phyloP scores from a whole-genome alignment of 306 rosid genomes.

The Ceratonia siliqua region DNA sequence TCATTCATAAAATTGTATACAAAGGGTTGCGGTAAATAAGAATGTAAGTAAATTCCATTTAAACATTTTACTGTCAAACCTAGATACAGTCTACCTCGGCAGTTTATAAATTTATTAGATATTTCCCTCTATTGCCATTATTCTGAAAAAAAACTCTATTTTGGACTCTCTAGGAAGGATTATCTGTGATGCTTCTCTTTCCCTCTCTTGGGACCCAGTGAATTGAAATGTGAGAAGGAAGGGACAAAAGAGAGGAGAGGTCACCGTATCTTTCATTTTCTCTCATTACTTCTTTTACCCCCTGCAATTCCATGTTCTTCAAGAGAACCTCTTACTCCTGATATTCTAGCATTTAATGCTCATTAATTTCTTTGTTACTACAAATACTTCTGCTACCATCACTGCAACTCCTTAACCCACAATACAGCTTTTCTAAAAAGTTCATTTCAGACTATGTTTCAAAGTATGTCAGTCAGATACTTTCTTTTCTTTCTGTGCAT shows the following conservation, averaged over 20 bases:
- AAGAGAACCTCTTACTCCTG: slow-evolving; percentile 39
- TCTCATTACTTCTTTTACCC: slow-evolving; percentile 42
- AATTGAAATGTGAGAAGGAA: slow-evolving; percentile 42
- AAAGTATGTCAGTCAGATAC: slow-evolving; percentile 50
- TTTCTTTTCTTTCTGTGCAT: slow-evolving; percentile 52
- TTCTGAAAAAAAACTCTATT: slow-evolving; percentile 11
- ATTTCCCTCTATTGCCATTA: neutral
- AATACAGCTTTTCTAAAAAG: neutral
- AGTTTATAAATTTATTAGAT: too few species aligned
- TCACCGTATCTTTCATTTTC: slow-evolving; percentile 48
- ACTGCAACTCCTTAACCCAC: neutral
- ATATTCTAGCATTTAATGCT: slow-evolving; percentile 57
- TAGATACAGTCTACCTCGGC: too few species aligned
- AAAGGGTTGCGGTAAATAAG: too few species aligned
- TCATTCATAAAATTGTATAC: too few species aligned
- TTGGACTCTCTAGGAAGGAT: slow-evolving; percentile 22
- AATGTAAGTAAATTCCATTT: too few species aligned
- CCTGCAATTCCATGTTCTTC: slow-evolving; percentile 64
- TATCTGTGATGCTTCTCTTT: slow-evolving; percentile 37
- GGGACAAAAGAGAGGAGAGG: slow-evolving; percentile 44
- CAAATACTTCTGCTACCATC: neutral
- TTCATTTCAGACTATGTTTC: neutral
- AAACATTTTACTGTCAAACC: too few species aligned
- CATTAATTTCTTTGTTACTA: neutral
- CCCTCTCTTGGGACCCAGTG: slow-evolving; percentile 60